phyloP scores from a whole-genome alignment of 768 basidiomycete species.

The Dentipellis sp. region DNA sequence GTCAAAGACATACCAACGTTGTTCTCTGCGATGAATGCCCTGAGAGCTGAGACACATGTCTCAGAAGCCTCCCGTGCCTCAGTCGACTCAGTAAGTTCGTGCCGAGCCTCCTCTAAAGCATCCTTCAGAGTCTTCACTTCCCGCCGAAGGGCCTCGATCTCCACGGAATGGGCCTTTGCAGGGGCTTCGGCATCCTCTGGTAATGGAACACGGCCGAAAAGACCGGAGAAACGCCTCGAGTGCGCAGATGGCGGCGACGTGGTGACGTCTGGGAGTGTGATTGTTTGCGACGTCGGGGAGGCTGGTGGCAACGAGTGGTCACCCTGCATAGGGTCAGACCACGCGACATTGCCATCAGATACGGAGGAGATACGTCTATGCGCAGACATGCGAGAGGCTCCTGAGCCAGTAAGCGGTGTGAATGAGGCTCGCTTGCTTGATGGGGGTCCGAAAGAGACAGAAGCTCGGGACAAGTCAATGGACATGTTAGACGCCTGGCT shows the following conservation, averaged over 20 bases:
- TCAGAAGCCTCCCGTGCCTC: slow-evolving; percentile 88
- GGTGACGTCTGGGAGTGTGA: slow-evolving; percentile 13
- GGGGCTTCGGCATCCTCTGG: slow-evolving; percentile 24
- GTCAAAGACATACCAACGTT: slow-evolving; percentile 38
- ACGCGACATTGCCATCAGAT: slow-evolving; percentile 37
- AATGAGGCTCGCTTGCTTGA: slow-evolving; percentile 70
- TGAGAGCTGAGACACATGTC: slow-evolving; percentile 69
- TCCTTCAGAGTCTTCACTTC: slow-evolving; percentile 48
- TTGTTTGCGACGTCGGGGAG: slow-evolving; percentile 6
- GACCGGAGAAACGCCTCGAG: slow-evolving; percentile 37
- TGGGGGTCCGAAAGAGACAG: slow-evolving; percentile 31
- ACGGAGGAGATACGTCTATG: slow-evolving; percentile 62
- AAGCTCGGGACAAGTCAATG: slow-evolving; percentile 48
- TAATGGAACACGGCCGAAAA: slow-evolving; percentile 44
- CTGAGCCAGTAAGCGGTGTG: slow-evolving; percentile 55
- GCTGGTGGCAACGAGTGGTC: slow-evolving; percentile 24
- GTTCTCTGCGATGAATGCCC: slow-evolving; percentile 75
- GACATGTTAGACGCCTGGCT: slow-evolving; percentile 38
- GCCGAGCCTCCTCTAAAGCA: slow-evolving; percentile 53
- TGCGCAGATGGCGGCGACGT: slow-evolving; percentile 16
- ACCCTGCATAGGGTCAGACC: slow-evolving; percentile 23
- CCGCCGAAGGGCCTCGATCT: slow-evolving; percentile 49
- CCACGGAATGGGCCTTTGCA: slow-evolving; percentile 13
- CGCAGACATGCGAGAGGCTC: slow-evolving; percentile 32
- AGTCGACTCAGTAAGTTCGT: slow-evolving; percentile 64